Evolutionary conservation across 164 flowering plant species (phyloP), one percentile per base, ranked within the genome.

Genomic region (Macadamia integrifolia): DNA sequence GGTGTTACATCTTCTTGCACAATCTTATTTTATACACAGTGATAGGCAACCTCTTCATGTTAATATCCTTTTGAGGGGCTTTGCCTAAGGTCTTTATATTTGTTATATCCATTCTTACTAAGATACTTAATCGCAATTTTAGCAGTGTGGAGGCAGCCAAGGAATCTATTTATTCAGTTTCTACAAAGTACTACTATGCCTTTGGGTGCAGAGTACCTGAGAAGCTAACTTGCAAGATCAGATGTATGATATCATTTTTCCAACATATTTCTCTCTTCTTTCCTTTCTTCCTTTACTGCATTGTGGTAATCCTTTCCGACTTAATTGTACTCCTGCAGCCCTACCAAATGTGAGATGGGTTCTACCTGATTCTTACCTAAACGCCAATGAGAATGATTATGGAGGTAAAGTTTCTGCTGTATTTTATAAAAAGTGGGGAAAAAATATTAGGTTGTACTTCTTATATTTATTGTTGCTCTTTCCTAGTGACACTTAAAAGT

Each of bases 161-260:
- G 77, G 76, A 49, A 62, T 69, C 74, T 3, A 80, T 80, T 9
- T 80, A 80, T 65, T 80, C 83, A 6, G 83, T 80, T 62, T 77
- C 81, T 1, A 80, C 81, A 0, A 75, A 71, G 58, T 73, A 71
- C 71, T 78, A 80, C 55, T 78, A 72, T 70, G 79, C 83, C 53
- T 77, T 80, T 69, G 73, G 81, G 29, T 71, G 72, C 73, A 55
- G 52, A 35, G 63, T 75, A 12, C 31, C 72, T 1, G 70, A 75
- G 65, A 52, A 66, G 29, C 6, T 73, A 23, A 40, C 70, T 57
- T 58, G 55, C 52, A 78, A 66, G 69, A 66, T 80, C 48, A 80
- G 71, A 68, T 72, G 82, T 76, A 70, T 60, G 12, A n/a, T 49
- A 14, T 17, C n/a, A 53, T 53, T 17, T 17, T 53, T 53, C 50